Percentiles rank a stretch among this genome's conserved stretches.
These are phyloP conservation scores for Leucosporidium yakuticum DNA, from an alignment of 768 basidiomycete genomes.

Conservation along the genomic window DNA sequence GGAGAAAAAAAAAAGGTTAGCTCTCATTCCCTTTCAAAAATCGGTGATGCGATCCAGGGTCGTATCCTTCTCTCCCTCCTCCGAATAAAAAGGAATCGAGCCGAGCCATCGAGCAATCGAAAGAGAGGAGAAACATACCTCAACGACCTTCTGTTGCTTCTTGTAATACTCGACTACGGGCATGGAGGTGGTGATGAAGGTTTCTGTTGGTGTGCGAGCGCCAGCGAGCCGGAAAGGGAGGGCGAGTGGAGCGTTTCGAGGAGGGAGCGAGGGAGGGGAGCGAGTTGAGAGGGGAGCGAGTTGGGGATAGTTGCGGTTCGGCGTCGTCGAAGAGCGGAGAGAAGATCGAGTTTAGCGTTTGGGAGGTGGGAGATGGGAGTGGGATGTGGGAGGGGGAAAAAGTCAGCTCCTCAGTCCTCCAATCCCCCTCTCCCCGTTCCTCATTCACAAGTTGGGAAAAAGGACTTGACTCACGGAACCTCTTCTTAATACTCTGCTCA, in stretches of 20 bases:
- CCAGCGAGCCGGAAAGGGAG: background rate
- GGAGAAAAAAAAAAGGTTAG: no score
- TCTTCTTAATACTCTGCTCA: slow-evolving; percentile 84
- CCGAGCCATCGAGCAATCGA: background rate
- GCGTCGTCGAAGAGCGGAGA: background rate
- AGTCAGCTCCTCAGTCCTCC: no score
- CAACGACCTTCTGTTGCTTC: slow-evolving; percentile 61
- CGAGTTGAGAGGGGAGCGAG: no score
- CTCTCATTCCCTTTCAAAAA: background rate
- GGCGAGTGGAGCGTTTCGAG: background rate
- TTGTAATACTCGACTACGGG: slow-evolving; percentile 85
- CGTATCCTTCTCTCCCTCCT: background rate
- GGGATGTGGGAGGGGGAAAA: no score
- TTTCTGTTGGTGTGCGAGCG: slow-evolving; percentile 47
- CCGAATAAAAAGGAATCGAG: background rate
- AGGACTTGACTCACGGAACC: slow-evolving; percentile 75
- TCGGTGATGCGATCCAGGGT: background rate
- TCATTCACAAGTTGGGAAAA: background rate
- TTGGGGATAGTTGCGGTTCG: background rate
- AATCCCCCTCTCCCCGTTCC: no score
- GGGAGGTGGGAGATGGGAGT: background rate
- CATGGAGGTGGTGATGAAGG: slow-evolving; percentile 81
- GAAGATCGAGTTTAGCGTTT: no score
- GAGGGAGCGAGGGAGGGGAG: background rate
- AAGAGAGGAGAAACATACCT: slow-evolving; percentile 51